Base-by-base conservation (phyloP, 2,329 filamentous ascomycete species). In the Trichoderma pleuroti region DNA sequence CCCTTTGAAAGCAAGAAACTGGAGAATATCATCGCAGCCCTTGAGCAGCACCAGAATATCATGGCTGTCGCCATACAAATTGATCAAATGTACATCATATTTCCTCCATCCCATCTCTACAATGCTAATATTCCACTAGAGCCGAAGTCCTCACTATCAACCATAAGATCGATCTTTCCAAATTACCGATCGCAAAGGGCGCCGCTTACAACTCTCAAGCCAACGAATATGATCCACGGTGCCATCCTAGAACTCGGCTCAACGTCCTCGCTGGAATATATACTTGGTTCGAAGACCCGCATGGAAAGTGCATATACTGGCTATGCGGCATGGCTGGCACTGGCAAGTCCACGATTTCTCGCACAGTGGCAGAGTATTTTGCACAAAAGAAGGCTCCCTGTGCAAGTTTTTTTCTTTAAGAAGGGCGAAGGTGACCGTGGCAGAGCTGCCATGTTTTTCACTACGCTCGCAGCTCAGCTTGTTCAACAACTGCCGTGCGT, bases 141-240 rank as follows among this genome's bases (percentile, higher is more conserved):
- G 39, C 39, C 0, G 39, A 42, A 42, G 39, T 42, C 4, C 39
- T 42, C 39, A 42, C 16, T 42, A 42, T 42, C 1, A n/a, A n/a
- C 8, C 39, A 42, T 16, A 42, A 42, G 2, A 42, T 42, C 2
- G 39, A 42, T 0, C 0, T 42, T 0, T 42, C 39, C 0, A 42
- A 42, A 0, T 0, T 42, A 0, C 39, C 39, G 0, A 1, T 42
- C 39, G 39, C 39, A 42, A 42, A n/a, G 4, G 39, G 39, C 0
- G 39, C 39, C 39, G 39, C 39, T 42, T 42, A 1, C 8, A 42
- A n/a, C 39, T 42, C 39, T 42, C 39, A 42, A 42, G 39, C 39
- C 4, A 42, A 42, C 39, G 39, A 42, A 8, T 42, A 42, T 42
- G 39, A 1, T 42, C 39, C 39, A 1, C 39, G 39, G 3, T 42